A percentile compares a stretch with the other conserved stretches of the same genome.
phyloP scores from a whole-genome alignment of 2,329 filamentous ascomycete species.

The Pleomassaria siparia region DNA sequence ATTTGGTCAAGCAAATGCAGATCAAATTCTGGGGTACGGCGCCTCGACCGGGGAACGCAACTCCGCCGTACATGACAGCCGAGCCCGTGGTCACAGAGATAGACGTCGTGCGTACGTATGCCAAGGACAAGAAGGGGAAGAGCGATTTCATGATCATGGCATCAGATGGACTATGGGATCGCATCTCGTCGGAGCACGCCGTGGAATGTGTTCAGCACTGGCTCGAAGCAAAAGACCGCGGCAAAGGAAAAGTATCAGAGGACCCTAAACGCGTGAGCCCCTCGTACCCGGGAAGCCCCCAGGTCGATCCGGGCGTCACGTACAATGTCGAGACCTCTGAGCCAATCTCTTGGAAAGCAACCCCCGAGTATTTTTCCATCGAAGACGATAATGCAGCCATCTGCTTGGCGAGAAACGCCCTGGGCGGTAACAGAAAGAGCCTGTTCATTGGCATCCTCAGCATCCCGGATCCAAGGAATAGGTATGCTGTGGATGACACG shows the following conservation, averaged over 20 bases:
- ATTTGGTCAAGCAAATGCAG: conserved; percentile 50
- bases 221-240: conserved; percentile 46
- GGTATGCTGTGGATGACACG: conserved; percentile 53
- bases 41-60: conserved; percentile 49
- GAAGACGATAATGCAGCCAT: conserved; percentile 57
- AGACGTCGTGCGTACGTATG: conserved; percentile 47
- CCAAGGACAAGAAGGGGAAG: conserved; percentile 21
- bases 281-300: conserved; percentile 8
- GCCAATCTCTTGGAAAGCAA: conserved; percentile 45
- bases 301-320: conserved; percentile 37
- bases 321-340: conserved; percentile 37
- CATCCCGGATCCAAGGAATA: conserved; percentile 32
- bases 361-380: conserved; percentile 49
- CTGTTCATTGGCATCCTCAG: conserved; percentile 45
- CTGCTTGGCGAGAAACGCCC: conserved; percentile 55
- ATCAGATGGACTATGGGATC: conserved; percentile 68
- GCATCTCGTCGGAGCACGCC: conserved; percentile 58
- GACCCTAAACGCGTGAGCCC: conserved; percentile 13
- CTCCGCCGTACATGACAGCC: conserved; percentile 69
- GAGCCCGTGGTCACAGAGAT: conserved; percentile 65
- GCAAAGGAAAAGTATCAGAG: conserved; percentile 14
- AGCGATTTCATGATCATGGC: conserved; percentile 66
- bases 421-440: conserved; percentile 50
- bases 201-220: conserved; percentile 61
- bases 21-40: conserved; percentile 53